Base-by-base conservation (phyloP, 176 grass and related monocot genomes). In the Hsuehochloa calcarea region DNA sequence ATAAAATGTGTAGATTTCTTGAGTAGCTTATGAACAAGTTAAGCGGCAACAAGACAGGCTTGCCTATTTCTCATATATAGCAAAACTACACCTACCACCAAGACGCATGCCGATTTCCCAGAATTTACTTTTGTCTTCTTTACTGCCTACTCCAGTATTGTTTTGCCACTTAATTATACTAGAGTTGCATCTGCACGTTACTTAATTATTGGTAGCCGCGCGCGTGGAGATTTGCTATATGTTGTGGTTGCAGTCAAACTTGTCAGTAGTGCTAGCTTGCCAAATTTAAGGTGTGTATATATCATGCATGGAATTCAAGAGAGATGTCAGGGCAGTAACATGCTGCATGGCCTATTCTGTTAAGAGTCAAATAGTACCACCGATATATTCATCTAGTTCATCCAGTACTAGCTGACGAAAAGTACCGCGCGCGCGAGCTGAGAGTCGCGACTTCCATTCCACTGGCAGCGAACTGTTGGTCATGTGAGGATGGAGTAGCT, bases 291-390 rank as follows among this genome's bases (percentile, higher is more conserved):
- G 75, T 52, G 66, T 44, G 89, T n/a, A n/a, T n/a, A n/a, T n/a
- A 87, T 80, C 69, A 3, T 25, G 75, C 89, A 80, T 84, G 76
- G 71, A 80, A 75, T 85, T 91, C 85, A 91, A 91, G 87, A 76
- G 81, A 70, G 52, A 25, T 91, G 81, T 81, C 85, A 87, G 85
- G 80, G 19, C 25, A 47, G 75, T 61, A 85, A 88, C 81, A 81
- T 84, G 85, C 56, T n/a, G 3, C 23, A 19, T 67, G 66, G 51
- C 58, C 29, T 65, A 44, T 38, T 67, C 55, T 27, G 58, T 0
- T 15, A 1, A 1, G 45, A 58, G 68, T 54, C 67, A 80, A 80
- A n/a, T 6, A 22, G 3, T n/a, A 39, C 58, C 40, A 20, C 63
- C 50, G 40, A 50, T 78, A 39, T 5, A 77, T 65, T 17, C 58